Evolutionary conservation across 768 basidiomycete genomes (phyloP).

Genomic region (Trametes meyenii): DNA sequence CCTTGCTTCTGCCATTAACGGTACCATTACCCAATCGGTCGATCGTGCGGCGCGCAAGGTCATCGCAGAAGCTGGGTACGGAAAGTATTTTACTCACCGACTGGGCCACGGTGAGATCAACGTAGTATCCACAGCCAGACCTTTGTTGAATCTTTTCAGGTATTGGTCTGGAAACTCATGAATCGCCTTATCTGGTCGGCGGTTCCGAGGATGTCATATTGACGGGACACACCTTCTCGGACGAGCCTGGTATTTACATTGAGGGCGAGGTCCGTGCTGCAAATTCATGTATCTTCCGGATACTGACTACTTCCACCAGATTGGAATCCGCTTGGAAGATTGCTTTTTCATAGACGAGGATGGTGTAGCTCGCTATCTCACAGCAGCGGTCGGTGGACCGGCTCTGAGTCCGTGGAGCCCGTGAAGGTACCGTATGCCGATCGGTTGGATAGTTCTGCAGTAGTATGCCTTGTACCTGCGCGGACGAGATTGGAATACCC

Average conservation of each 20-base stretch:
- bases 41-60: conserved; percentile 63
- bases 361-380: conserved; percentile 63
- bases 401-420: conserved; percentile 43
- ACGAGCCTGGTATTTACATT: conserved; percentile 81
- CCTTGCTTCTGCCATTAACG: conserved; percentile 47
- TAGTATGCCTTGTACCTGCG: not conserved
- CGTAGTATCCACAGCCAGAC: not conserved
- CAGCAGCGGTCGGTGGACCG: conserved; percentile 63
- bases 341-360: conserved; percentile 68
- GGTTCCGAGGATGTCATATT: conserved; percentile 60
- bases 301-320: conserved; percentile 37
- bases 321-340: conserved; percentile 84
- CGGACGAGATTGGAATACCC: no score
- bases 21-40: conserved; percentile 53
- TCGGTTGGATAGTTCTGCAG: not conserved
- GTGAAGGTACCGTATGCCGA: conserved; percentile 24
- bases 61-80: conserved; percentile 48
- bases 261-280: conserved; percentile 54
- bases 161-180: conserved; percentile 84
- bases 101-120: conserved; percentile 68
- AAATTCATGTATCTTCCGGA: not conserved
- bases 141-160: conserved; percentile 43
- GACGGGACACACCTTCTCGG: conserved; percentile 74
- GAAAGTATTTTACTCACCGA: conserved; percentile 74
- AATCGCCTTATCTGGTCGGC: conserved; percentile 79